Percentiles rank a stretch among this genome's conserved stretches.
These are phyloP conservation scores for Juncus inflexus DNA, from an alignment of 176 grass and related monocot species.

Conservation along the genomic window DNA sequence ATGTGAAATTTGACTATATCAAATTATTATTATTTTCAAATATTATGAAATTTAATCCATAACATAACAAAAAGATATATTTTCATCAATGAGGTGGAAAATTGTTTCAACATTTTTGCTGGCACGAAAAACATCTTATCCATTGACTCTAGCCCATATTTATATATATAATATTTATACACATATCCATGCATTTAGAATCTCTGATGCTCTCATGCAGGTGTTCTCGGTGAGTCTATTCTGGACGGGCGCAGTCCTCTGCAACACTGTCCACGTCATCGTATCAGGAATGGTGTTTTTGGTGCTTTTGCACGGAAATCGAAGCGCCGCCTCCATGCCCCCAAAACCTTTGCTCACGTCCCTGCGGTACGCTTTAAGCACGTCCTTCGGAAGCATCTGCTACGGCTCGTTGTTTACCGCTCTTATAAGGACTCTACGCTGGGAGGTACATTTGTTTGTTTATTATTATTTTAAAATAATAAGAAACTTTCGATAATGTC, in stretches of 20 bases:
- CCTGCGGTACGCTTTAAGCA: constrained; percentile 73
- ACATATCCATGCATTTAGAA: not conserved
- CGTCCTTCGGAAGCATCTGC: constrained; percentile 97
- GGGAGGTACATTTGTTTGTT: constrained; percentile 61
- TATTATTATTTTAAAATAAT: constrained; percentile 7
- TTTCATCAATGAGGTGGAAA: no score
- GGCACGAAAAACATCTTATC: no score
- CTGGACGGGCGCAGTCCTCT: constrained; percentile 89
- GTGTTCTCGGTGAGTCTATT: constrained; percentile 93
- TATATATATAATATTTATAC: no score
- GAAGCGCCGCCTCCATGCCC: constrained; percentile 69
- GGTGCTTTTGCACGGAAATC: constrained; percentile 80
- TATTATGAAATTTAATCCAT: no score
- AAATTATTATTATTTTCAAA: no score
- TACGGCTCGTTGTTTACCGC: constrained; percentile 98
- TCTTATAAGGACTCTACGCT: constrained; percentile 90
- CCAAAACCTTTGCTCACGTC: constrained; percentile 73
- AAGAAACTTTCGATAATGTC: not conserved
- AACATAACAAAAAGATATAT: no score
- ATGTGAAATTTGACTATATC: no score
- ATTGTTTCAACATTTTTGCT: no score
- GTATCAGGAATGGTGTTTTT: constrained; percentile 99
- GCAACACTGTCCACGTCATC: constrained; percentile 96
- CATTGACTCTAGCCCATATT: no score
- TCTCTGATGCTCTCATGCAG: constrained; percentile 34